These are phyloP conservation scores for Paramecium sonneborni DNA, from an alignment of 73 alveolate species.

Conservation along the genomic window DNA sequence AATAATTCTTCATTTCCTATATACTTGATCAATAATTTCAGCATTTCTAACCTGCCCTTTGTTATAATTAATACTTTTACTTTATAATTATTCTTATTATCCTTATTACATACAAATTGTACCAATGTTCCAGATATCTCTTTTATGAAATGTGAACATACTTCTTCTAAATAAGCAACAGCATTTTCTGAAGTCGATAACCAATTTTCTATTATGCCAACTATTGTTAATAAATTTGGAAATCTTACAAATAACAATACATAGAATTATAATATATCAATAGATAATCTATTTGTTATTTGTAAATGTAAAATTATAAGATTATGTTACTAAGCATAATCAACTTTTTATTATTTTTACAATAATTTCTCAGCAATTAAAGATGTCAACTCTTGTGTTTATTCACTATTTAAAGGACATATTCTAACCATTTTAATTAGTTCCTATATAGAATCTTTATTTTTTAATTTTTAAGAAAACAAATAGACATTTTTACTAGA, in stretches of 20 bases:
- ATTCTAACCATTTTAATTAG: not conserved
- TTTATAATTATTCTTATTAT: not conserved
- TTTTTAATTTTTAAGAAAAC: not conserved
- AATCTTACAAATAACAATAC: not conserved
- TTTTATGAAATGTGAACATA: not conserved
- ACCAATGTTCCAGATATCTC: not conserved
- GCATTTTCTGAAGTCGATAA: not conserved
- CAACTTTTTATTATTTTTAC: not conserved
- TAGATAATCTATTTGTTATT: not conserved
- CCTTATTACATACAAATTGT: not conserved
- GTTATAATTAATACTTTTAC: not conserved
- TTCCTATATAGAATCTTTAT: not conserved
- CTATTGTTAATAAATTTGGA: constrained; percentile 8
- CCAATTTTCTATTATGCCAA: not conserved
- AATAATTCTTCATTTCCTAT: not conserved
- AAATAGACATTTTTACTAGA: not conserved
- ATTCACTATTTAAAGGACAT: not conserved
- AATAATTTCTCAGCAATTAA: not conserved
- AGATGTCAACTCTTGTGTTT: not conserved
- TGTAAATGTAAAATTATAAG: not conserved
- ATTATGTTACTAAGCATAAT: not conserved
- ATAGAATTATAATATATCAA: not conserved
- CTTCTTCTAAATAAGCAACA: not conserved
- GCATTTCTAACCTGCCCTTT: not conserved
- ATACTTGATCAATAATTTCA: not conserved